These are phyloP conservation scores for Coemansia sp. DNA, from an alignment of 192 early-diverging fungal genomes.

Conservation along the genomic window DNA sequence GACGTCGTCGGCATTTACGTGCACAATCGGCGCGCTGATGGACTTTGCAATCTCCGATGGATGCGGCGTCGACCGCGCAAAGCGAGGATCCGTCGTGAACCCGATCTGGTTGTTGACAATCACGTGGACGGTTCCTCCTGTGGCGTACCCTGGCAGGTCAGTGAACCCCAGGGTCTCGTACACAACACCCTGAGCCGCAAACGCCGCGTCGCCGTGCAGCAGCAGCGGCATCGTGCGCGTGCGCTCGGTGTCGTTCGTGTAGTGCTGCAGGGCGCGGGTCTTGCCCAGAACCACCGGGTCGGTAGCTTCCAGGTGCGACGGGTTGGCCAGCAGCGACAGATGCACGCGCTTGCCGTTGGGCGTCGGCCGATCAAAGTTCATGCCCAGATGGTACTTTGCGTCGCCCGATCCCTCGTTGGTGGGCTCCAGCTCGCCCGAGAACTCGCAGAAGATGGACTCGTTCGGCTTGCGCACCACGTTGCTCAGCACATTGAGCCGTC, in stretches of 20 bases:
- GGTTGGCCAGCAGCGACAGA: conserved; percentile 96
- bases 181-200: conserved; percentile 96
- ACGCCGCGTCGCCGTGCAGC: conserved; percentile 97
- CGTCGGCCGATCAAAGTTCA: conserved; percentile 96
- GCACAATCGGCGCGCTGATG: conserved; percentile 94
- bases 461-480: conserved; percentile 99
- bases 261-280: conserved; percentile 93
- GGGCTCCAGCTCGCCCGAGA: conserved; percentile 82
- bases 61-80: conserved; percentile 92
- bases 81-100: conserved; percentile 97
- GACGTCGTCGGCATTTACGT: conserved; percentile 97
- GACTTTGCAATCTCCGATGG: conserved; percentile 98
- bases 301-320: conserved; percentile 97
- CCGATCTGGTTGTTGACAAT: conserved; percentile 99
- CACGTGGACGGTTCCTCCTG: conserved; percentile 95
- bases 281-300: conserved; percentile 99
- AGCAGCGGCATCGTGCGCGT: conserved; percentile 88
- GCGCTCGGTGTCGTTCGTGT: conserved; percentile 82
- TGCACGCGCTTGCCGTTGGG: conserved; percentile 96
- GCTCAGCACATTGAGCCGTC: conserved; percentile 95
- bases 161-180: conserved; percentile 96
- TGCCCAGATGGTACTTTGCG: conserved; percentile 89
- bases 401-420: conserved; percentile 96
- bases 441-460: conserved; percentile 98
- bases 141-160: conserved; percentile 92